Base-by-base conservation (phyloP, 164 flowering plant genomes). In the Sextonia rubra region DNA sequence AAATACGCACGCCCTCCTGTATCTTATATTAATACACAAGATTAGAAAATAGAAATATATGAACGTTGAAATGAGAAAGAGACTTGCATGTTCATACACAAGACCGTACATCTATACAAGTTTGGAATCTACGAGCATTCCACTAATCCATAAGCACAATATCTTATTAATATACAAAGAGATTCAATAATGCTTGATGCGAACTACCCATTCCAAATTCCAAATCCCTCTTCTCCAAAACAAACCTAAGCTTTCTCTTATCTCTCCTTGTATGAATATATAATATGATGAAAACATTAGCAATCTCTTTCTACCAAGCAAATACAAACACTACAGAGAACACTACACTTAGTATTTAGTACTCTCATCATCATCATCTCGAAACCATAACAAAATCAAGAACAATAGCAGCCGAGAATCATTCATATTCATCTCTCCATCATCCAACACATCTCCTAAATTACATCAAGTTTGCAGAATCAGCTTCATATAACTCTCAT, bases 381-480 rank as follows among this genome's bases (percentile, higher is more conserved):
- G 64, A 69, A 69, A 18, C 72, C 72, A 69, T 30, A 20, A 55
- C 44, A 69, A 64, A 69, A 55, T 29, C 25, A 11, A 37, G 27
- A 12, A 55, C 24, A 69, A 56, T 15, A 56, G 26, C 55, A 20
- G 72, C 47, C 63, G 47, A 69, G 56, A 69, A 27, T 56, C 29
- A 69, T 56, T 69, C 72, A 55, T 37, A 55, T 69, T 69, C 24
- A 69, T 69, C 72, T 69, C 72, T 69, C 72, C 32, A 69, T 55
- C 44, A 7, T 37, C 72, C 72, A 69, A 64, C 72, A 69, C 44
- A 30, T 64, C 56, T 26, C 26, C 27, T 55, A 24, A 12, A n/a
- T 9, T 52, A 25, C 18, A 49, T 17, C 44, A 52, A 26, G 49
- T 69, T 55, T 69, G 60, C 47, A 69, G 27, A 69, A 55, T 56